Percentiles rank a stretch among this genome's conserved stretches.
phyloP scores from a whole-genome alignment of 1,139 yeast species.

The Tardiomyces depauwii region DNA sequence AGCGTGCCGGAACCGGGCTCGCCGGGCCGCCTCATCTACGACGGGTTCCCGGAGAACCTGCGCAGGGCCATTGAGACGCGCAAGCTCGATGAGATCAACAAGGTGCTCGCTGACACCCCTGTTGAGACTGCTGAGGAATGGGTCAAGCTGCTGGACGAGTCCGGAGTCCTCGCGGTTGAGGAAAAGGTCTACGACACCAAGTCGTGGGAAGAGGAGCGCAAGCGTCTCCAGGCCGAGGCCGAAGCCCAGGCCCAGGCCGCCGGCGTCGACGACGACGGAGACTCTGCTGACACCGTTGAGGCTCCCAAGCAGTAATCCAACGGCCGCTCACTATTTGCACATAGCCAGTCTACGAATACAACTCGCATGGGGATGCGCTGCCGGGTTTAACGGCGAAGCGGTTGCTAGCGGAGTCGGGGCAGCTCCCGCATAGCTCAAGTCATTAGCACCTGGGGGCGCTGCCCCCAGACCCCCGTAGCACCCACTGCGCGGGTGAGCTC shows the following conservation, averaged over 20 bases:
- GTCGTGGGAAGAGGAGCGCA: constrained; percentile 47
- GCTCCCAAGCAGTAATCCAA: background rate
- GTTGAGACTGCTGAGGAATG: constrained; percentile 73
- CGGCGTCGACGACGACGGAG: constrained; percentile 2
- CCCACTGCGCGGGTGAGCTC: too few relatives aligned
- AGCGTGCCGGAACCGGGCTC: constrained; percentile 46
- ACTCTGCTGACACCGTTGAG: constrained; percentile 3
- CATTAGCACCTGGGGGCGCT: too few relatives aligned
- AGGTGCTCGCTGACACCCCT: constrained; percentile 66
- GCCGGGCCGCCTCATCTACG: constrained; percentile 23
- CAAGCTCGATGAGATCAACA: constrained; percentile 68
- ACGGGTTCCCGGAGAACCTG: constrained; percentile 34
- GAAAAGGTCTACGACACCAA: constrained; percentile 66
- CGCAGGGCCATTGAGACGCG: constrained; percentile 66
- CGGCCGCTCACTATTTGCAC: too few relatives aligned
- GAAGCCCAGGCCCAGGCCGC: constrained; percentile 3
- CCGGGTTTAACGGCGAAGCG: too few relatives aligned
- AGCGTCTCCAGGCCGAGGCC: constrained; percentile 27
- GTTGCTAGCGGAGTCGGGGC: too few relatives aligned
- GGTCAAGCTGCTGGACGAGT: constrained; percentile 63
- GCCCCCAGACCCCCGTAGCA: too few relatives aligned
- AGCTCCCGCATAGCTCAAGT: too few relatives aligned
- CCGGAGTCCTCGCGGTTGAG: constrained; percentile 65
- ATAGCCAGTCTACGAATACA: too few relatives aligned
- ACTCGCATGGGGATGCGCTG: too few relatives aligned